phyloP scores from a whole-genome alignment of 2,329 filamentous ascomycete genomes.

The Pseudodiploospora longispora region DNA sequence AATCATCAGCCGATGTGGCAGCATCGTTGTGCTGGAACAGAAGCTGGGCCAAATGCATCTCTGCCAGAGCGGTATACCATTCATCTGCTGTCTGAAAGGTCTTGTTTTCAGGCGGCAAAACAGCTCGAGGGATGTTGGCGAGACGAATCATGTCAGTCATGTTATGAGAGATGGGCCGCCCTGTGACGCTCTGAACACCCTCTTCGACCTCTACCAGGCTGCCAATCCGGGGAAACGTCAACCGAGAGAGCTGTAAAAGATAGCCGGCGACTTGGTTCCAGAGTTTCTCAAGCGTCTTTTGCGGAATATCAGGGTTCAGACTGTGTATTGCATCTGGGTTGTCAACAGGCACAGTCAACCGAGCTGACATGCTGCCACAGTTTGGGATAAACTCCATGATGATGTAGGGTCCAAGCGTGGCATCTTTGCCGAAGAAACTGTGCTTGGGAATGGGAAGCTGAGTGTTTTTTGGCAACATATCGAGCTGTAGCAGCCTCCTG shows the following conservation, averaged over 20 bases:
- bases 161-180: slow-evolving; percentile 31
- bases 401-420: slow-evolving; percentile 15
- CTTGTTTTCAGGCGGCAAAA: slow-evolving; percentile 14
- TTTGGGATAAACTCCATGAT: slow-evolving; percentile 14
- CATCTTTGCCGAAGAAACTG: slow-evolving; percentile 14
- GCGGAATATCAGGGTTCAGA: slow-evolving; percentile 18
- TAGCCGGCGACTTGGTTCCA: slow-evolving; percentile 31
- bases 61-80: slow-evolving; percentile 30
- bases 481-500: slow-evolving; percentile 15
- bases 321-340: slow-evolving; percentile 14
- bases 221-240: slow-evolving; percentile 30
- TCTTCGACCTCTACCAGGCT: slow-evolving; percentile 21
- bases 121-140: slow-evolving; percentile 15
- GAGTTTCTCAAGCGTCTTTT: slow-evolving; percentile 20
- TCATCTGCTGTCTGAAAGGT: slow-evolving; percentile 22
- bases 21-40: slow-evolving; percentile 33
- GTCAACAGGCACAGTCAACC: slow-evolving; percentile 12
- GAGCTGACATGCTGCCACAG: slow-evolving; percentile 12
- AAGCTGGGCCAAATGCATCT: slow-evolving; percentile 32
- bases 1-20: slow-evolving; percentile 28
- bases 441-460: slow-evolving; percentile 17
- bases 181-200: slow-evolving; percentile 18
- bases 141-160: slow-evolving; percentile 31
- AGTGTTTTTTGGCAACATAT: slow-evolving; percentile 12
- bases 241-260: slow-evolving; percentile 28